Conservation (phyloP, 805 yeast genomes). For the Vanderwaltozyma polyspora region DNA sequence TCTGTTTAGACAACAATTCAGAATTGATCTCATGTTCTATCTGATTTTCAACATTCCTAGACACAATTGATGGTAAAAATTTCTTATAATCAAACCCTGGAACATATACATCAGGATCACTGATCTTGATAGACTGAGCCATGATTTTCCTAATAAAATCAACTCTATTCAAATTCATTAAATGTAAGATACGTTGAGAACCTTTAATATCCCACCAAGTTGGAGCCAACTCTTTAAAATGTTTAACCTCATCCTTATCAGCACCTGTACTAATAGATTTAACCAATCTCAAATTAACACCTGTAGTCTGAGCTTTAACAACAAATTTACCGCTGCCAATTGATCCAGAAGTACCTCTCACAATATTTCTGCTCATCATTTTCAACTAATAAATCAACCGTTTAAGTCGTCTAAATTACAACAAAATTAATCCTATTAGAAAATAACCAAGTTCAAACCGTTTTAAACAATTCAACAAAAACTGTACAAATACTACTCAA, state of each 20-base stretch:
- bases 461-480: too few species aligned
- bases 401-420: too few species aligned
- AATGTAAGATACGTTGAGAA: conserved; percentile 84
- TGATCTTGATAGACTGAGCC: conserved; percentile 17
- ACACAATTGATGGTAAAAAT: conserved; percentile 50
- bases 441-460: too few species aligned
- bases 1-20: conserved; percentile 25
- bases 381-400: too few species aligned
- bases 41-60: conserved; percentile 45
- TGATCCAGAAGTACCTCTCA: too few species aligned
- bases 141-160: conserved; percentile 69
- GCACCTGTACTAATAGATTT: conserved; percentile 6
- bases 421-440: too few species aligned
- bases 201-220: conserved; percentile 98
- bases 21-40: conserved; percentile 27
- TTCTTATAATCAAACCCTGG: conserved; percentile 64
- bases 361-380: too few species aligned
- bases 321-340: too few species aligned
- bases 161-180: conserved; percentile 84
- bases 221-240: conserved; percentile 79
- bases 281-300: neutral
- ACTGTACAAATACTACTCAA: too few species aligned
- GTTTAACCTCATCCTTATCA: conserved; percentile 53
- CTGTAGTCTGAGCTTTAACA: too few species aligned
- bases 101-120: conserved; percentile 39